Percentiles rank a stretch among this genome's conserved stretches.
Conservation (phyloP, 164 flowering plant species). For the Chimonanthus salicifolius region DNA sequence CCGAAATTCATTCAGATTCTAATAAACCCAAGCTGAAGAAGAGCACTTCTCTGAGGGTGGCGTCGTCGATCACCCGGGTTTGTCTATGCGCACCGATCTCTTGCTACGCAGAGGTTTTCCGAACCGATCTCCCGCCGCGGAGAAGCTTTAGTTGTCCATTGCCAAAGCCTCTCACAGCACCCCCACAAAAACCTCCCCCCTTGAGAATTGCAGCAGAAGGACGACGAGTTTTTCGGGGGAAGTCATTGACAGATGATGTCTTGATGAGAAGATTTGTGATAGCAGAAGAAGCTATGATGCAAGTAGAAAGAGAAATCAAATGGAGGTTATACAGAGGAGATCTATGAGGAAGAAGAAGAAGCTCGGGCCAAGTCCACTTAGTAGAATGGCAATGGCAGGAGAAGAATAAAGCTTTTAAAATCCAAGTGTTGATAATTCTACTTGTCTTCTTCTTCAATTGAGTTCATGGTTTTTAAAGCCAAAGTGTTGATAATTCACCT, state of each 20-base stretch:
- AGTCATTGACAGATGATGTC: constrained; percentile 78
- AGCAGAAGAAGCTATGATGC: constrained; percentile 89
- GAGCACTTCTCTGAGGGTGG: constrained; percentile 69
- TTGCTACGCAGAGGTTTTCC: constrained; percentile 74
- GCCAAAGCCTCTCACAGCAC: constrained; percentile 27
- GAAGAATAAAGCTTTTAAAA: constrained; percentile 7
- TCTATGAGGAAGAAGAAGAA: constrained; percentile 49
- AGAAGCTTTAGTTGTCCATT: constrained; percentile 74
- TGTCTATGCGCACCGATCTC: constrained; percentile 90
- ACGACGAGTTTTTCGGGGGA: constrained; percentile 69
- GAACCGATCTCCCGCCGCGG: constrained; percentile 60
- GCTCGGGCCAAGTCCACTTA: constrained; percentile 84
- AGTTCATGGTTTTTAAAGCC: not conserved
- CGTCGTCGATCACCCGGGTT: constrained; percentile 72
- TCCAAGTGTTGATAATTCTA: not conserved
- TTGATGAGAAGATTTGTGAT: constrained; percentile 87
- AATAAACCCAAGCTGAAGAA: constrained; percentile 45
- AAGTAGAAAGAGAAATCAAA: constrained; percentile 64
- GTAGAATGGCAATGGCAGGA: constrained; percentile 58
- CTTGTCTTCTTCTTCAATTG: not conserved
- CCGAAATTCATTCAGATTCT: constrained; percentile 22
- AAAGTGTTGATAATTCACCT: no score
- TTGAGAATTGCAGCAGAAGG: constrained; percentile 43
- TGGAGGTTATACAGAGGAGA: constrained; percentile 78
- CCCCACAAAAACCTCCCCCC: constrained; percentile 20